Evolutionary conservation across 371 early-diverging fungal genomes (phyloP).

Genomic region (Mucor circinelloides): DNA sequence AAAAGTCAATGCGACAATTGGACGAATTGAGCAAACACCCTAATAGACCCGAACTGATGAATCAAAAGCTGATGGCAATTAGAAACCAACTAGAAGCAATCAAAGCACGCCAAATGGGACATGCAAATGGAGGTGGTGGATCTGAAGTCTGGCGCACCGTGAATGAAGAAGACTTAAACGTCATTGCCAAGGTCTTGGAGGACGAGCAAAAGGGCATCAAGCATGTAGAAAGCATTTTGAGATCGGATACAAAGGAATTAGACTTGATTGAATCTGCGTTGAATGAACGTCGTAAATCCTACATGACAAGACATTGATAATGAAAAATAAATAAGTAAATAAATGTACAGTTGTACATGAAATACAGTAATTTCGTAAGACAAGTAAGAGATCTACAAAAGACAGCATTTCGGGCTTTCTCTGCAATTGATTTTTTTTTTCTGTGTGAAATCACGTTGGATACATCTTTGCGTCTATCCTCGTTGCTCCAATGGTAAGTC

Average conservation of each 20-base stretch:
- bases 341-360: neutral
- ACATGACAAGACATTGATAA: neutral
- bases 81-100: constrained; percentile 23
- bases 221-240: constrained; percentile 15
- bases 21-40: constrained; percentile 3
- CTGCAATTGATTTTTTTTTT: no score
- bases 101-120: constrained; percentile 10
- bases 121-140: neutral
- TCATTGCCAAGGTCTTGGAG: constrained; percentile 23
- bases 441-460: no score
- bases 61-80: constrained; percentile 17
- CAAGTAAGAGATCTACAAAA: no score
- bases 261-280: constrained; percentile 19
- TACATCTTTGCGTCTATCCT: no score
- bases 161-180: constrained; percentile 20
- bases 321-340: neutral
- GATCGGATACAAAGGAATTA: constrained; percentile 18
- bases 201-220: constrained; percentile 27
- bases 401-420: no score
- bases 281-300: constrained; percentile 2
- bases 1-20: constrained; percentile 13
- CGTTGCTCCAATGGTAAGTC: no score
- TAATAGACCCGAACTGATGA: constrained; percentile 16
- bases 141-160: constrained; percentile 27
- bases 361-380: neutral